A percentile compares a stretch with the other conserved stretches of the same genome.
phyloP scores from a whole-genome alignment of 441 rosid genomes.

The Codiaeum variegatum region DNA sequence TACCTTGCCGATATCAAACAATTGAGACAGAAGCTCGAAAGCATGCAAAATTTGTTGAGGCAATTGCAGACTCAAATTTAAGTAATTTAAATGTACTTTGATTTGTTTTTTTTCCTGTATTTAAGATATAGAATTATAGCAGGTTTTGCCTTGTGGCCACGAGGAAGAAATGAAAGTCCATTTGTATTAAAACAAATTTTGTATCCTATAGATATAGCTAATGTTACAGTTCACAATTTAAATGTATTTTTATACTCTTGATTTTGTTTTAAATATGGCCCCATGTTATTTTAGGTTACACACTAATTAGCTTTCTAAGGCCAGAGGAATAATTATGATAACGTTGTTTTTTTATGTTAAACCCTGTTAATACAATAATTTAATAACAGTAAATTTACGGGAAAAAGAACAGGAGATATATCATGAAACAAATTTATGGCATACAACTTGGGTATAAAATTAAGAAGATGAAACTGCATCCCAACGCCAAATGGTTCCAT shows the following conservation, averaged over 20 bases:
- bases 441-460: background rate
- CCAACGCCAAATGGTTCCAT: slow-evolving; percentile 98
- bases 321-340: background rate
- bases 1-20: slow-evolving; percentile 41
- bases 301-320: background rate
- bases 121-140: slow-evolving; percentile 32
- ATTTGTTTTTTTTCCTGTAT: slow-evolving; percentile 52
- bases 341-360: background rate
- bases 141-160: slow-evolving; percentile 18
- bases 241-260: background rate
- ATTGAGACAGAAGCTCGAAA: slow-evolving; percentile 60
- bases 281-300: no score
- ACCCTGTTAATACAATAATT: background rate
- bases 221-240: background rate
- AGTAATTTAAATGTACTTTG: no score
- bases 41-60: slow-evolving; percentile 55
- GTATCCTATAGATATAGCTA: background rate
- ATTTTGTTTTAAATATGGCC: background rate
- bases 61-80: slow-evolving; percentile 61
- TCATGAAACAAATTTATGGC: background rate
- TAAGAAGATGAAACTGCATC: slow-evolving; percentile 40
- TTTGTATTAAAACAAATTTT: slow-evolving; percentile 23
- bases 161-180: slow-evolving; percentile 12
- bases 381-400: background rate
- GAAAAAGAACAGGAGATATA: background rate